Conservation (phyloP, 768 basidiomycete species). For the Trametes sanguinea region DNA sequence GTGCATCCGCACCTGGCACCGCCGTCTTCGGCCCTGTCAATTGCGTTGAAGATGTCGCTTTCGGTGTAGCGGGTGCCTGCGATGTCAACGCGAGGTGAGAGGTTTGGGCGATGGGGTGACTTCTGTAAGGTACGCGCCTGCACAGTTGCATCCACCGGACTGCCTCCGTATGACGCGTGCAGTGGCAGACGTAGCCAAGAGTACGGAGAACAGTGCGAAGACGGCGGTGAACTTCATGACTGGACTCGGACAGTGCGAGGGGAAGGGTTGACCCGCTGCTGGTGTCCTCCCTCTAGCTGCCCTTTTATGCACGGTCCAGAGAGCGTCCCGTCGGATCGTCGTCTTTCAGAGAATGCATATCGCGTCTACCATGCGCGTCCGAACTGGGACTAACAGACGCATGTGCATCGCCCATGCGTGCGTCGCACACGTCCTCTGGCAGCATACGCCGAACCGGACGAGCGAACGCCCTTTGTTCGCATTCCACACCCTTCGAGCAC, state of each 20-base stretch:
- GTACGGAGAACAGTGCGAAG: constrained; percentile 12
- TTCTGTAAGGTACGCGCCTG: constrained; percentile 7
- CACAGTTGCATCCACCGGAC: constrained; percentile 28
- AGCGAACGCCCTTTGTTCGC: neutral
- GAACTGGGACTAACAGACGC: neutral
- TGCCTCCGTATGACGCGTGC: constrained; percentile 21
- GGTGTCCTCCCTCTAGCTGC: neutral
- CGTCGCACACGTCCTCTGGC: too few relatives aligned
- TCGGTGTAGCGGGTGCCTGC: constrained; percentile 21
- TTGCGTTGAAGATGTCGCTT: constrained; percentile 26
- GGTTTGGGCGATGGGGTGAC: neutral
- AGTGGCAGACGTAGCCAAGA: constrained; percentile 13
- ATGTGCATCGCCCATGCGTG: constrained; percentile 12
- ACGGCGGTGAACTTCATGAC: constrained; percentile 18
- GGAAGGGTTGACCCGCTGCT: neutral
- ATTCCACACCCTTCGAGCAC: neutral
- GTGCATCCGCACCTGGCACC: constrained; percentile 21
- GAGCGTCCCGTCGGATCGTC: neutral
- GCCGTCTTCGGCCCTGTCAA: constrained; percentile 26
- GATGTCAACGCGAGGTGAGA: neutral
- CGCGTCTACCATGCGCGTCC: neutral
- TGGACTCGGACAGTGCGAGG: neutral
- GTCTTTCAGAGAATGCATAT: neutral
- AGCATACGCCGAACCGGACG: neutral
- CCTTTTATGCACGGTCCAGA: neutral